phyloP scores from a whole-genome alignment of 345 rosid genomes.

The Eucalyptus shirleyi region DNA sequence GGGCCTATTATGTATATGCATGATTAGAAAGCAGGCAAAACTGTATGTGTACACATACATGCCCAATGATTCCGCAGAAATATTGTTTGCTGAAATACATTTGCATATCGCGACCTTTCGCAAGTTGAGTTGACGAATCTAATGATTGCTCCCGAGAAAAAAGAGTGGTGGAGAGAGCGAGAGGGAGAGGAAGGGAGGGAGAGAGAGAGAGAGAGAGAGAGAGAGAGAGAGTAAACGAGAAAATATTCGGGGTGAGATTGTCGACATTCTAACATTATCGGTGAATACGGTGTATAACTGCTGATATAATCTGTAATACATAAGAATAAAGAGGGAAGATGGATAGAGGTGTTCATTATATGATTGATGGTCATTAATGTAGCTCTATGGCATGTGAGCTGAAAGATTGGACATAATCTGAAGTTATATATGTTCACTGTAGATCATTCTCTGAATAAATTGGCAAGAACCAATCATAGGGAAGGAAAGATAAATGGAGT shows the following conservation, averaged over 20 bases:
- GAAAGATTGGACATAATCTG: not conserved
- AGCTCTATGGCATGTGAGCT: not conserved
- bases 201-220: not conserved
- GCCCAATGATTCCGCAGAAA: not conserved
- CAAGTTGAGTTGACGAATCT: not conserved
- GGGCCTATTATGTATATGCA: not conserved
- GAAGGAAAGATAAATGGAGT: not conserved
- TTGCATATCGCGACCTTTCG: not conserved
- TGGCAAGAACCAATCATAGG: not conserved
- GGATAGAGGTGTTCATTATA: not conserved
- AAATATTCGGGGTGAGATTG: not conserved
- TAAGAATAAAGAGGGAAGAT: not conserved
- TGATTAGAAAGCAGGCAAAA: not conserved
- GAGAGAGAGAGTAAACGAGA: not conserved
- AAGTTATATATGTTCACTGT: not conserved
- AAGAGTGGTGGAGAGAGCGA: not conserved
- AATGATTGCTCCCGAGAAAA: not conserved
- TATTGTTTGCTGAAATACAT: not conserved
- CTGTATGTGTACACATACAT: not conserved
- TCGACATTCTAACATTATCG: not conserved
- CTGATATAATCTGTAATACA: not conserved
- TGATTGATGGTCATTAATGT: not conserved
- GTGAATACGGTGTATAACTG: not conserved
- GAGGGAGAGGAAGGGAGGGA: not conserved
- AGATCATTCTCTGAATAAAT: not conserved